Base-by-base conservation (phyloP, 108 stramenopile species). In the Chaetoceros tenuissimus region DNA sequence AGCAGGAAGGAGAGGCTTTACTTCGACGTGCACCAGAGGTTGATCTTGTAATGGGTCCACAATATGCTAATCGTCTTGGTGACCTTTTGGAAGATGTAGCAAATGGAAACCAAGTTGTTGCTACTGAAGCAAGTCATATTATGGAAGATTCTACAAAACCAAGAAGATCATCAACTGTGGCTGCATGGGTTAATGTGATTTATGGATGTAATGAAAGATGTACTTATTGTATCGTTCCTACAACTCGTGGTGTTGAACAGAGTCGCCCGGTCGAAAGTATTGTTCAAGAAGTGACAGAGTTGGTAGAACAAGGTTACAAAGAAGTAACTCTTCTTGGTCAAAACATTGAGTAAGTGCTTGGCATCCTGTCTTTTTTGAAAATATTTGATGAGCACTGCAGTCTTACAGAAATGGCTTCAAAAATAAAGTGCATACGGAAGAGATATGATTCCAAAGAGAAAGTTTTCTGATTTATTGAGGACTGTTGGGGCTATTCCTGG, bases 131-230 rank as follows among this genome's bases (percentile, higher is more conserved):
- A 7, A 84, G 79, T 28, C 85, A 95, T 57, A 95, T 96, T 26
- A 94, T 92, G 89, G 97, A 98, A 68, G 96, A 97, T 61, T 79
- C 88, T 17, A 82, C 94, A 47, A 93, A 93, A 60, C 95, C 97
- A 5, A 68, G 91, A 22, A 68, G 97, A 1, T 61, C 67, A 26
- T 87, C 82, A 22, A 74, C 74, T 18, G 78, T 85, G 1, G 80
- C 86, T 57, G 96, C 94, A 0, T 98, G 95, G 95, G 96, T 97
- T 21, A 97, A 96, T 78, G 89, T 98, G 3, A 94, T 94, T 61
- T 88, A 87, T 51, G 89, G 97, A 19, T 98, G 97, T 77, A 98
- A 98, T 67, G 97, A 98, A 69, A 78, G 92, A 48, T 98, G 97
- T 73, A 86, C 95, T 20, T 97, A 96, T 72, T 98, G 97, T 63